phyloP scores from a whole-genome alignment of 2,329 filamentous ascomycete species.

The Clonostachys chloroleuca region DNA sequence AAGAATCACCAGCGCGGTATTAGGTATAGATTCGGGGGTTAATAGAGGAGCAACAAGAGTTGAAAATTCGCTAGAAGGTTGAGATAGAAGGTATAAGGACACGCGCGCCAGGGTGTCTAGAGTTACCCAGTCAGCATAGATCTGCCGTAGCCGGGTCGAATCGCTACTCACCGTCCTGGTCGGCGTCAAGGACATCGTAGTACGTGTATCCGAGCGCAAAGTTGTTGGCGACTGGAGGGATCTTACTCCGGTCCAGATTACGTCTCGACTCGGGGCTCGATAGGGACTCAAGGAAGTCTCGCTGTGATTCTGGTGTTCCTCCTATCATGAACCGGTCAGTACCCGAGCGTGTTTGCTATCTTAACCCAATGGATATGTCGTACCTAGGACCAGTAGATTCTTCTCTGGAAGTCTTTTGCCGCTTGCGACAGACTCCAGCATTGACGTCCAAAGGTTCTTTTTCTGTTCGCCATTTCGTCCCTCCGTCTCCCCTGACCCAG shows the following conservation, averaged over 20 bases:
- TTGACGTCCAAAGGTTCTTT: slow-evolving; percentile 90
- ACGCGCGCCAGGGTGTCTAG: slow-evolving; percentile 87
- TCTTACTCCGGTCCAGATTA: slow-evolving; percentile 53
- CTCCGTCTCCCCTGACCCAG: slow-evolving; percentile 49
- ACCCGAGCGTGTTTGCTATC: slow-evolving; percentile 1
- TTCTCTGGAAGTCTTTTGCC: slow-evolving; percentile 89
- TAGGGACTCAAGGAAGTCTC: slow-evolving; percentile 72
- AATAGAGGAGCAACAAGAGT: slow-evolving; percentile 80
- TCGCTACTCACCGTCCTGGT: slow-evolving; percentile 73
- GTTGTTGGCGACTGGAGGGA: slow-evolving; percentile 81
- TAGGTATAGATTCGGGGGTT: slow-evolving; percentile 76
- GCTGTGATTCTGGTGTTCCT: slow-evolving; percentile 76
- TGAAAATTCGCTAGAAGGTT: slow-evolving; percentile 76
- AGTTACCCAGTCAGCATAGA: background rate
- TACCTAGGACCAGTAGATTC: slow-evolving; percentile 82
- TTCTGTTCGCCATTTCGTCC: slow-evolving; percentile 65
- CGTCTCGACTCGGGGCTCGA: slow-evolving; percentile 49
- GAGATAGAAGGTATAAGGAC: slow-evolving; percentile 84
- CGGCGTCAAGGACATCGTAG: slow-evolving; percentile 87
- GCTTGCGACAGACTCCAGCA: slow-evolving; percentile 87
- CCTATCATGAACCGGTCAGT: slow-evolving; percentile 39
- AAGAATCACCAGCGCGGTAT: slow-evolving; percentile 86
- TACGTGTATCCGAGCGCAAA: slow-evolving; percentile 94
- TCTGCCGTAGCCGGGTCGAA: background rate
- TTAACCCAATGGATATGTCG: slow-evolving; percentile 21